Base-by-base conservation (phyloP, 257 asterid genomes). In the Solanum dulcamara region DNA sequence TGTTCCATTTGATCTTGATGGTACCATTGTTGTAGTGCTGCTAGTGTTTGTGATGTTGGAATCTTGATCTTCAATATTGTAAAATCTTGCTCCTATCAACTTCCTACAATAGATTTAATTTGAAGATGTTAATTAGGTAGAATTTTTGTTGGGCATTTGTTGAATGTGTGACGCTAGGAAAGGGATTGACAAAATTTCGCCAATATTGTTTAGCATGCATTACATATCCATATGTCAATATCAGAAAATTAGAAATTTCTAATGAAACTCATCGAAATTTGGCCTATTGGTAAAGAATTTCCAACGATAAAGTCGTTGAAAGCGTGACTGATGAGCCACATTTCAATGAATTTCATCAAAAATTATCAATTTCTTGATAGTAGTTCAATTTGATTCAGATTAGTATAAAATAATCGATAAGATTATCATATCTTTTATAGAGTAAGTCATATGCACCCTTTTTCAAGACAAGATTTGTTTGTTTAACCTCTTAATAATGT, bases 71-170 rank as follows among this genome's bases (percentile, higher is more conserved):
- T 70, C 85, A 64, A 81, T 87, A 26, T 91, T 57, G 32, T 94
- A 94, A 91, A 84, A 93, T 72, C 98, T 90, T 53, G 97, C 94
- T 0, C 98, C 98, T 85, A 94, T 92, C 83, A 94, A 85, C 88
- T 94, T 94, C 91, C 97, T 93, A 9, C 2, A 24, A 84, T 48
- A 74, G 3, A 82, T 53, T 51, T 30, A 22, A 11, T 72, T 38
- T 42, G 81, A 24, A 35, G 8, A 20, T 18, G 24, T 68, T 68
- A 62, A 62, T 24, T 15, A 66, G 57, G 15, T 38, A 20, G 11
- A 68, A n/a, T 37, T 71, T 12, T 62, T 64, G 1, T 26, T 6
- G 11, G 37, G n/a, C 8, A 68, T 68, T 18, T 10, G 30, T 10
- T 13, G 22, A 64, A 30, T 15, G 10, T 30, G n/a, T 2, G 13